phyloP scores from a whole-genome alignment of 768 basidiomycete genomes.

The Calocybe gangraenosa region DNA sequence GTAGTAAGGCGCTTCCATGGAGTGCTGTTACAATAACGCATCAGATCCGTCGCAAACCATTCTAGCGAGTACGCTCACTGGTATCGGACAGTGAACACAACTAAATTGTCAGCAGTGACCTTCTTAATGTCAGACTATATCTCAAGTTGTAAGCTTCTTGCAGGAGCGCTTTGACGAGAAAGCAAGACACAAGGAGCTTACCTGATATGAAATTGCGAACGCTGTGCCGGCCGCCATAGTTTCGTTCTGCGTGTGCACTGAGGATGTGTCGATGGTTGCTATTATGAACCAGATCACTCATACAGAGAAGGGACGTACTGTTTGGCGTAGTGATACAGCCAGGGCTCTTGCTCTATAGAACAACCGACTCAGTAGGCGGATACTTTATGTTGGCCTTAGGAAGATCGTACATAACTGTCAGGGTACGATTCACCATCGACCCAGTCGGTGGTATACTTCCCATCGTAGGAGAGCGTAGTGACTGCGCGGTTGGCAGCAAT shows the following conservation, averaged over 20 bases:
- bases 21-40: constrained; percentile 27
- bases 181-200: constrained; percentile 19
- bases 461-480: constrained; percentile 40
- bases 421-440: constrained; percentile 41
- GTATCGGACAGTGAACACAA: constrained; percentile 47
- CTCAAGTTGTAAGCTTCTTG: not conserved
- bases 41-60: too few relatives aligned
- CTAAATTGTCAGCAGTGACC: constrained; percentile 45
- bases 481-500: constrained; percentile 45
- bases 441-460: constrained; percentile 36
- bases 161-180: not conserved
- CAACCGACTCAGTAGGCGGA: not conserved
- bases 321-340: constrained; percentile 46
- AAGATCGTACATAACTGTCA: constrained; percentile 37
- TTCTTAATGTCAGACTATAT: constrained; percentile 41
- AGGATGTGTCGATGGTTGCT: constrained; percentile 1
- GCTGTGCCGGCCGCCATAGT: constrained; percentile 50
- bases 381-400: not conserved
- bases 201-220: constrained; percentile 52
- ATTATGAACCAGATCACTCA: not conserved
- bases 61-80: constrained; percentile 28
- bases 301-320: constrained; percentile 27
- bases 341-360: constrained; percentile 26
- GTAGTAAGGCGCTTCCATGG: constrained; percentile 46
- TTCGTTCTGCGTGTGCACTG: constrained; percentile 52